A percentile compares a stretch with the other conserved stretches of the same genome.
Conservation (phyloP, 2,329 filamentous ascomycete genomes). For the Epicoccum nigrum region DNA sequence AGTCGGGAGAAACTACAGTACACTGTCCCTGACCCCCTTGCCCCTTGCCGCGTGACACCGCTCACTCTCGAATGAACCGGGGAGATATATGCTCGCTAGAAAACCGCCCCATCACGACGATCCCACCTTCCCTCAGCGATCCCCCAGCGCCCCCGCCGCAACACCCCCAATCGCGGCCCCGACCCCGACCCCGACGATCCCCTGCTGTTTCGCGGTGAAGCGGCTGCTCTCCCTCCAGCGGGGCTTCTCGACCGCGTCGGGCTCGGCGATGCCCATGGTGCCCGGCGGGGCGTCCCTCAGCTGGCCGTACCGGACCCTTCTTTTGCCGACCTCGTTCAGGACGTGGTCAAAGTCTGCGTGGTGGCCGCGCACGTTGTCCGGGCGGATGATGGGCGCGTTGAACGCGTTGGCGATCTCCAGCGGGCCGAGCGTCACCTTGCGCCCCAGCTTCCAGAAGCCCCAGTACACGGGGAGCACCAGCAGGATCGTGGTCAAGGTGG, state of each 20-base stretch:
- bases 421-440: conserved; percentile 43
- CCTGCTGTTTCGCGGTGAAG: conserved; percentile 9
- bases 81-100: too few relatives aligned
- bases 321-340: conserved; percentile 26
- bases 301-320: conserved; percentile 30
- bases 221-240: conserved; percentile 1
- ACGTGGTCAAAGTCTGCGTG: conserved; percentile 33
- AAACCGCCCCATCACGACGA: neutral
- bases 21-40: too few relatives aligned
- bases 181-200: conserved; percentile 1
- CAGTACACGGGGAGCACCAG: conserved; percentile 44
- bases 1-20: too few relatives aligned
- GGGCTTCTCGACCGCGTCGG: conserved; percentile 20
- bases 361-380: conserved; percentile 20
- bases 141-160: conserved; percentile 16
- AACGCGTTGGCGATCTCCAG: conserved; percentile 47
- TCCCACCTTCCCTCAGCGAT: neutral
- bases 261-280: conserved; percentile 30
- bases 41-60: too few relatives aligned
- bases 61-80: too few relatives aligned
- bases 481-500: conserved; percentile 39
- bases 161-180: conserved; percentile 21
- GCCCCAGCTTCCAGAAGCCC: conserved; percentile 46
- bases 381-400: conserved; percentile 32
- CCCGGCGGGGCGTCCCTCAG: conserved; percentile 23